phyloP scores from a whole-genome alignment of 73 alveolate genomes.

The Halteria grandinella region DNA sequence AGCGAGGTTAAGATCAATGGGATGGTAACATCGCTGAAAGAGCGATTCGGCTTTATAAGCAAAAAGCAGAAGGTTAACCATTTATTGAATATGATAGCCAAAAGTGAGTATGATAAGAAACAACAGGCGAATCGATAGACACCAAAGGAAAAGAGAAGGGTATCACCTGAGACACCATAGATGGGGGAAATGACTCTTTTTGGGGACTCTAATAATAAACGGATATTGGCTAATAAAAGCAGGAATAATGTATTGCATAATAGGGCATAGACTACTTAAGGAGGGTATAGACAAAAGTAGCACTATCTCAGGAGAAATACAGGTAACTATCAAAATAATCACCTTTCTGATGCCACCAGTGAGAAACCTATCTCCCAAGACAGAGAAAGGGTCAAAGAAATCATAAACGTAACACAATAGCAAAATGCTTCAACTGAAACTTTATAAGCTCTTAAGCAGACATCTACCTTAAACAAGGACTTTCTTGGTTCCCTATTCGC shows the following conservation, averaged over 20 bases:
- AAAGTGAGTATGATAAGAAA: too few species aligned
- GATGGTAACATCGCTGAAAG: conserved; percentile 12
- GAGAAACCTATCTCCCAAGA: background rate
- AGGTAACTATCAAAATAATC: too few species aligned
- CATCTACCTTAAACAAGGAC: background rate
- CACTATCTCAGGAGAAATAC: too few species aligned
- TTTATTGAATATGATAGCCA: conserved; percentile 18
- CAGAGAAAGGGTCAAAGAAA: background rate
- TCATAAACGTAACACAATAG: conserved; percentile 1
- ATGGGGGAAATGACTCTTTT: too few species aligned
- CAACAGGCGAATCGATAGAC: too few species aligned
- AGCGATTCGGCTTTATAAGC: conserved; percentile 27
- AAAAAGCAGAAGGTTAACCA: conserved; percentile 36
- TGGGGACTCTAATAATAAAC: background rate
- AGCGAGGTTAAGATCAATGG: conserved; percentile 12
- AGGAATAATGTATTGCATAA: background rate
- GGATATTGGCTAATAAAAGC: background rate
- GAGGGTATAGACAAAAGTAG: too few species aligned
- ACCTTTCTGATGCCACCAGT: background rate
- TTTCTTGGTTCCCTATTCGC: background rate
- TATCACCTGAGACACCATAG: background rate
- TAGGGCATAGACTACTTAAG: too few species aligned
- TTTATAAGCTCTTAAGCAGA: background rate
- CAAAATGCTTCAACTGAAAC: background rate
- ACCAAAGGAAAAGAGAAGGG: conserved; percentile 11